Base-by-base conservation (phyloP, 2,329 filamentous ascomycete species). In the Colletotrichum sp. region DNA sequence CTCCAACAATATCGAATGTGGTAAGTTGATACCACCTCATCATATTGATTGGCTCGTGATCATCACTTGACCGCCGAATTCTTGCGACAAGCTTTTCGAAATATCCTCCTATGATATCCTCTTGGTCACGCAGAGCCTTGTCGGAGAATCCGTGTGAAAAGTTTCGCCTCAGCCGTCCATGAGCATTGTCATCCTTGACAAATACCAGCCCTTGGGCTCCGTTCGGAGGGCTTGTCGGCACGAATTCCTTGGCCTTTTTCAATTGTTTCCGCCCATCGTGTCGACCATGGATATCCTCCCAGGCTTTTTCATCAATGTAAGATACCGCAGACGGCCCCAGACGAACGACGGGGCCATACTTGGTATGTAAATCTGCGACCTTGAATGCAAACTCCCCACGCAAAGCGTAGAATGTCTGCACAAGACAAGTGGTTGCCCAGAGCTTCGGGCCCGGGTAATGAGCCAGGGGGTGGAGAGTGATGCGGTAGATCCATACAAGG, bases 391-490 rank as follows among this genome's bases (percentile, higher is more conserved):
- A 69, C 24, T 69, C 67, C 4, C 67, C 67, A 15, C n/a, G 36
- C 16, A 44, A 44, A 10, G 52, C 67, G 39, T 69, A 69, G 16
- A 39, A 69, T 4, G 67, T 60, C 21, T 69, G 67, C 8, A 28
- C 30, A 10, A 69, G 30, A 30, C 79, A 77, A 0, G 81, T 83
- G 8, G 80, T 60, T 1, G 83, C 84, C 1, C 82, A 81, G 7
- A 84, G 76, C 64, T 80, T 82, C 3, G 83, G 83, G 5, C 84
- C 84, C 0, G 84, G 84, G 26, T 85, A 79, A 9, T 34, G 59
- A 10, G 81, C 74, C 2, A 83, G 65, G 6, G 82, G 82, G 36
- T 71, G 69, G 34, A 77, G 62, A 9, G 39, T 68, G 28, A 77
- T 55, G n/a, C 72, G 72, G 36, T 77, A 71, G 12, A 76, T 34